Evolutionary conservation across 1,284 basidiomycete genomes (phyloP).

Genomic region (Rhodofomes roseus): DNA sequence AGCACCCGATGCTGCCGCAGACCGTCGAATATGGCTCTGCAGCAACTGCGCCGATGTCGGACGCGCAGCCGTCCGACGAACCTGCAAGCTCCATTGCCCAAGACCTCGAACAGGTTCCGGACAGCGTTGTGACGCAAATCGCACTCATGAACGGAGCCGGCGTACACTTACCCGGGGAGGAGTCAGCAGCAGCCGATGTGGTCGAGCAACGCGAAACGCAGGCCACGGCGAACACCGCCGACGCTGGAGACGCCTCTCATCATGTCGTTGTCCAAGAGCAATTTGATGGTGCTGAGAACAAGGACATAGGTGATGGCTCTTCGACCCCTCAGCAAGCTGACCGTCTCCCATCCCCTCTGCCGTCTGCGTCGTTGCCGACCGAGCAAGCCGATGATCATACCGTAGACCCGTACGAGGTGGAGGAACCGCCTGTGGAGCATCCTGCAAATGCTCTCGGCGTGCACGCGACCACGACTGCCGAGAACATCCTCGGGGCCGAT

Average conservation of each 20-base stretch:
- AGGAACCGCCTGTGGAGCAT: background rate
- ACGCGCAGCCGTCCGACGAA: background rate
- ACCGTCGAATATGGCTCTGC: background rate
- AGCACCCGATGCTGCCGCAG: background rate
- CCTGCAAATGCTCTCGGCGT: background rate
- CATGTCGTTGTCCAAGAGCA: background rate
- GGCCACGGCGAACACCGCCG: background rate
- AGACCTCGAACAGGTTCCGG: background rate
- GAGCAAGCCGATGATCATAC: background rate
- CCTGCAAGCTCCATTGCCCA: background rate
- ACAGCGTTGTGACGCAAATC: background rate
- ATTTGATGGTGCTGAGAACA: background rate
- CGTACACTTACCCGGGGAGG: background rate
- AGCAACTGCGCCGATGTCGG: background rate
- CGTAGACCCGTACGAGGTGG: background rate
- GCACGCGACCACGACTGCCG: background rate
- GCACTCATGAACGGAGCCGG: background rate
- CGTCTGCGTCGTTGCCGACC: background rate
- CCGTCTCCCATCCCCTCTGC: background rate
- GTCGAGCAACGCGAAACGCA: background rate
- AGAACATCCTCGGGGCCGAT: slow-evolving; percentile 29
- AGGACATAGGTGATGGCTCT: background rate
- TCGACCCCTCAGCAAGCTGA: background rate
- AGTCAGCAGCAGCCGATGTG: background rate
- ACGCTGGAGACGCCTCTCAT: background rate